These are phyloP conservation scores for Ceratocystis papillata DNA, from an alignment of 2,329 filamentous ascomycete species.

Conservation along the genomic window DNA sequence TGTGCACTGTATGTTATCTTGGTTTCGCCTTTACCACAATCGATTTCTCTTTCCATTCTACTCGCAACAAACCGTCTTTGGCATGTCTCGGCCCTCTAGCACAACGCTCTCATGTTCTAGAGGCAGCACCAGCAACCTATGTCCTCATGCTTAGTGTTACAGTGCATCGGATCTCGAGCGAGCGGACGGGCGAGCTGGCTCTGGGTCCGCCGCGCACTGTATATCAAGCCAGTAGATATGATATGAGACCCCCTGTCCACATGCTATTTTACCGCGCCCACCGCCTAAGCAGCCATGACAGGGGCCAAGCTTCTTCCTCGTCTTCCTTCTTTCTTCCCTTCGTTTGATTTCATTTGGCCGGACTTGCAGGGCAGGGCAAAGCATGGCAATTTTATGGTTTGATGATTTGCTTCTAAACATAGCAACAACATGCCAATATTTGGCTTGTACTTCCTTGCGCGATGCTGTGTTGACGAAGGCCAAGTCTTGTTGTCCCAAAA, in stretches of 20 bases:
- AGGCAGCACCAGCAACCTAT: no score
- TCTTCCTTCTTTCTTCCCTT: constrained; percentile 10
- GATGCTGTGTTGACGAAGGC: background rate
- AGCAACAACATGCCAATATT: constrained; percentile 5
- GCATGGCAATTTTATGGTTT: background rate
- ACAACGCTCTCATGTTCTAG: no score
- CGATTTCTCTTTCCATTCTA: background rate
- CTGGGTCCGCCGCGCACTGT: background rate
- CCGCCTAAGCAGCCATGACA: background rate
- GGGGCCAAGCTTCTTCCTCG: constrained; percentile 4
- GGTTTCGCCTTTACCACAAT: background rate
- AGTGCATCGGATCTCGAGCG: background rate
- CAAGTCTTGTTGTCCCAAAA: background rate
- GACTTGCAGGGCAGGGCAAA: background rate
- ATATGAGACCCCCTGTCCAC: background rate
- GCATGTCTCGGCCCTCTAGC: background rate
- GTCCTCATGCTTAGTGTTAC: background rate
- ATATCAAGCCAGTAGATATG: background rate
- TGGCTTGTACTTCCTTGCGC: background rate
- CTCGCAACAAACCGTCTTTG: background rate
- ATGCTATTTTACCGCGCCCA: background rate
- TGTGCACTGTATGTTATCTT: background rate
- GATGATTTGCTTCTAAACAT: background rate
- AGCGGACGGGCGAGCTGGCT: background rate
- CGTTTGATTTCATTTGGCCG: background rate